Conservation (phyloP, 2,329 filamentous ascomycete genomes). For the Tolypocladium endophyticum region DNA sequence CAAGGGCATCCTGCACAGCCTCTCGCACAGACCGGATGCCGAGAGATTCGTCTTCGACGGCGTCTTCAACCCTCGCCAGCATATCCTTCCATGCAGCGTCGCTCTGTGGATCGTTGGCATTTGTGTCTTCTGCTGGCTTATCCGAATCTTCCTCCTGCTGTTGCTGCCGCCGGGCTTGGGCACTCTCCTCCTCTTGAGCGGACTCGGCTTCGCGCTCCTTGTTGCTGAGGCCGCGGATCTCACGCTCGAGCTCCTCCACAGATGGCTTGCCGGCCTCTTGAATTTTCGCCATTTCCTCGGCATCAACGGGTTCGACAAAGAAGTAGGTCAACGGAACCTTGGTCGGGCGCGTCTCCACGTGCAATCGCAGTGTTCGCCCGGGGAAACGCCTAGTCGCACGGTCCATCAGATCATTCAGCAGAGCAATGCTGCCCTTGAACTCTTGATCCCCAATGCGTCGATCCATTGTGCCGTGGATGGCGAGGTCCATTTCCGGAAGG, state of each 20-base stretch:
- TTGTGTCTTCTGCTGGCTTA: constrained; percentile 7
- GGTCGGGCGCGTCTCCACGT: constrained; percentile 65
- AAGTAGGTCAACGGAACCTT: constrained; percentile 67
- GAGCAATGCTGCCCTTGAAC: constrained; percentile 67
- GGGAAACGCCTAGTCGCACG: constrained; percentile 68
- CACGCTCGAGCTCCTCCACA: constrained; percentile 58
- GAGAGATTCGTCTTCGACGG: constrained; percentile 45
- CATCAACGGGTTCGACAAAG: constrained; percentile 74
- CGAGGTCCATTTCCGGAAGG: constrained; percentile 76
- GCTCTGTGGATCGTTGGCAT: constrained; percentile 13
- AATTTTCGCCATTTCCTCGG: constrained; percentile 61
- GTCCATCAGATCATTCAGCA: constrained; percentile 73
- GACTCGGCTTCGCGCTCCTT: constrained; percentile 16
- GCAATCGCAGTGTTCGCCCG: constrained; percentile 62
- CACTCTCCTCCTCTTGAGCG: constrained; percentile 6
- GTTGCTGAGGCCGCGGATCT: constrained; percentile 41
- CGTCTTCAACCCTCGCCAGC: constrained; percentile 43
- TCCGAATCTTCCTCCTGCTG: constrained; percentile 12
- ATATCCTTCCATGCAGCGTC: constrained; percentile 42
- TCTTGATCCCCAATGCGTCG: constrained; percentile 65
- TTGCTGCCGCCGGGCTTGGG: constrained; percentile 8
- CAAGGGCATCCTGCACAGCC: constrained; percentile 43
- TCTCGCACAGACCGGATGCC: constrained; percentile 41
- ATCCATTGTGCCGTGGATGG: constrained; percentile 70
- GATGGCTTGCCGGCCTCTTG: constrained; percentile 56